Evolutionary conservation across 805 yeast genomes (phyloP), one percentile per base, ranked within the genome.

Genomic region (Sugiyamaella marilandica): DNA sequence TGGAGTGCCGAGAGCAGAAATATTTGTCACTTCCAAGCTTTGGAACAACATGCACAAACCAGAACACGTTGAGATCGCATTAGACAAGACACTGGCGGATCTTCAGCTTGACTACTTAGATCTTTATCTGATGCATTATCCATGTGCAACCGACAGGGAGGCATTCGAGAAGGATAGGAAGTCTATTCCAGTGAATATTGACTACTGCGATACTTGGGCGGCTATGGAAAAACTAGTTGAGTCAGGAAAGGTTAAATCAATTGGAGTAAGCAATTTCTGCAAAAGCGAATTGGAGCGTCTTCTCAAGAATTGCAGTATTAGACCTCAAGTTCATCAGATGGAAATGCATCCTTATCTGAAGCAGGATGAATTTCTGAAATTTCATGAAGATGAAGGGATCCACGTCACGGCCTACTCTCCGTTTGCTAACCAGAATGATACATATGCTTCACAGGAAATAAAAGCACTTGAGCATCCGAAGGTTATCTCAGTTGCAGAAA

Each of bases 251-350:
- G 74, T 80, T 26, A 79, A 74, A 60, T 80, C 90, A 24, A 78
- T 87, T 65, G 95, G 95, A 59, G 85, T 87, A 41, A 83, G 90
- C 34, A 87, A 87, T 71, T 80, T 82, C 65, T 41, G 45, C 45
- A 63, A 67, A 13, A 69, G 67, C 2, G 88, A 83, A 63, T 65
- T 87, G 18, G 76, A 82, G 52, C 85, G 84, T 64, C 68, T 87
- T 43, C 70, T 84, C 39, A 75, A 76, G 2, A 80, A 64, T 11
- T 62, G 66, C 47, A 57, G 55, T 46, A 56, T 62, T 41, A 74
- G 73, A 57, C 89, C 95, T 0, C 88, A 81, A 1, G 83, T 84
- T 33, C 83, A 87, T 64, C 94, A 87, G 64, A 76, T 87, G 60
- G 78, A 74, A 55, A 69, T 77, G 52, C 79, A 77, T 56, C 82